Evolutionary conservation across 306 rosid species (phyloP).

Genomic region (Arachis hypogaea): DNA sequence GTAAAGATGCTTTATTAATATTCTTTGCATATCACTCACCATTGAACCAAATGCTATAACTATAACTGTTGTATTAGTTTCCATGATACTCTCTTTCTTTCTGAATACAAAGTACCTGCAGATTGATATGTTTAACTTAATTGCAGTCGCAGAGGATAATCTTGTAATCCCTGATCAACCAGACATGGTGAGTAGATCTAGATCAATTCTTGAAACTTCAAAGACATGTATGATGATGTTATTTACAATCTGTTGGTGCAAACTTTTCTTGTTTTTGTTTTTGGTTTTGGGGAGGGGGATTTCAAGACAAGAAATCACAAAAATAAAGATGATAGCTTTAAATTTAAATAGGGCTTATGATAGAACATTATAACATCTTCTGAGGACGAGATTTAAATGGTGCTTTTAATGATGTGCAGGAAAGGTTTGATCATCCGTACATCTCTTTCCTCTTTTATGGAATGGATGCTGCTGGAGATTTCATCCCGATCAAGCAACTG

Average conservation of each 20-base stretch:
- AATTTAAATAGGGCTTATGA: no score
- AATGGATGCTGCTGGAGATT: slow-evolving; percentile 89
- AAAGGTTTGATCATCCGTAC: slow-evolving; percentile 85
- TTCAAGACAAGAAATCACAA: no score
- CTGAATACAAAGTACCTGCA: slow-evolving; percentile 6
- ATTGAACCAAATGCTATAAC: slow-evolving; percentile 6
- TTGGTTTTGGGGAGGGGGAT: no score
- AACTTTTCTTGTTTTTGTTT: no score
- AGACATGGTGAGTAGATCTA: slow-evolving; percentile 56
- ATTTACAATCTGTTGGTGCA: background rate
- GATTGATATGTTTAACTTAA: slow-evolving; percentile 32
- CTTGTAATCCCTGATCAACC: slow-evolving; percentile 65
- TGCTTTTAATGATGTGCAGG: slow-evolving; percentile 51
- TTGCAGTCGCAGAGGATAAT: slow-evolving; percentile 92
- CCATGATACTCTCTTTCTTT: background rate
- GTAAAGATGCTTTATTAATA: slow-evolving; percentile 47
- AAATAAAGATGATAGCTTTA: no score
- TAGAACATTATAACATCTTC: no score
- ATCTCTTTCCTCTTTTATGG: slow-evolving; percentile 86
- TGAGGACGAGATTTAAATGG: background rate
- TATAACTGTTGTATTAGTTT: slow-evolving; percentile 11
- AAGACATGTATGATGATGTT: background rate
- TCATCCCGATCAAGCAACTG: slow-evolving; percentile 88
- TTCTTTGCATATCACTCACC: slow-evolving; percentile 5
- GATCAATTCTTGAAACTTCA: background rate